Conservation (phyloP, 2,329 filamentous ascomycete species). For the Colletotrichum filicis region DNA sequence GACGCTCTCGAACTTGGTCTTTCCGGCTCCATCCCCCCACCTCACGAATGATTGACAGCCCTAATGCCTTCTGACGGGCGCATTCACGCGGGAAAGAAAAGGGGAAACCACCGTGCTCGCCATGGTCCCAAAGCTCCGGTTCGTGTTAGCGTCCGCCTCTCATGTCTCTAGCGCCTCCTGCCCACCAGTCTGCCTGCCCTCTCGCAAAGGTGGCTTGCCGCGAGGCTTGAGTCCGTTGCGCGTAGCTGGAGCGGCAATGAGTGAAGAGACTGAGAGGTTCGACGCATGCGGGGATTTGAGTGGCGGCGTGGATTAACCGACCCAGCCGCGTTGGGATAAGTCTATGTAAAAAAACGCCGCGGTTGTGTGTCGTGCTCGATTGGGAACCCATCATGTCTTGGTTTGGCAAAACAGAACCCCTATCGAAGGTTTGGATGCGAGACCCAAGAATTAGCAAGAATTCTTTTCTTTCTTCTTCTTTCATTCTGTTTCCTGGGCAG, state of each 20-base stretch:
- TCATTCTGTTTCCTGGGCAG: not conserved
- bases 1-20: not conserved
- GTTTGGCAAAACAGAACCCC: not conserved
- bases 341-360: not conserved
- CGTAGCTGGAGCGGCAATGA: not conserved
- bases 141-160: not conserved
- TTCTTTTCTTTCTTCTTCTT: not conserved
- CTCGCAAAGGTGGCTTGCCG: not conserved
- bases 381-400: not conserved
- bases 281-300: not conserved
- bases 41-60: not conserved
- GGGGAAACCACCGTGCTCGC: not conserved
- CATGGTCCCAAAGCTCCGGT: not conserved
- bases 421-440: not conserved
- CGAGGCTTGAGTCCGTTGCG: not conserved
- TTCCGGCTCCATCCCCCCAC: not conserved
- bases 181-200: not conserved
- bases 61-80: not conserved
- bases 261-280: too few relatives aligned
- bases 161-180: not conserved
- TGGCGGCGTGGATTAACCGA: not conserved
- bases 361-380: not conserved
- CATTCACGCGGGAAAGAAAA: not conserved
- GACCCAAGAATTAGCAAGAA: not conserved
- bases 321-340: not conserved